These are phyloP conservation scores for Beauveria scarabaeidicola DNA, from an alignment of 2,329 filamentous ascomycete species.

Conservation along the genomic window DNA sequence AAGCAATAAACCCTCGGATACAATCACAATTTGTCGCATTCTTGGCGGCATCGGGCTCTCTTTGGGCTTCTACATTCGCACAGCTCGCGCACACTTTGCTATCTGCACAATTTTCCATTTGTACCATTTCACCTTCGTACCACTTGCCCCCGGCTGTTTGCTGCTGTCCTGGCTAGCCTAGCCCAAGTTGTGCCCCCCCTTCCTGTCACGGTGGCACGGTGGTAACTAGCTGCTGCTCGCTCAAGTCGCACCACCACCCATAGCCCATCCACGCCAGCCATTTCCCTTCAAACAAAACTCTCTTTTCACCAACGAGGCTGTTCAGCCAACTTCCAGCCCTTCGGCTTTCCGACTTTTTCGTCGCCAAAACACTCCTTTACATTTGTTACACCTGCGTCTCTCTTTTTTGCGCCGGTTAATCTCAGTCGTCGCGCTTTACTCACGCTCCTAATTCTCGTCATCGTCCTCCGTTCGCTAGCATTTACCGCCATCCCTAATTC, in stretches of 20 bases:
- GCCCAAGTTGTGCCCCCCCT: neutral
- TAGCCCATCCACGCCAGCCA: neutral
- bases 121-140: neutral
- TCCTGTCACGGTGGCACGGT: neutral
- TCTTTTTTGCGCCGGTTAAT: neutral
- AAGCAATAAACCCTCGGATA: neutral
- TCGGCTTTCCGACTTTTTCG: slow-evolving; percentile 5
- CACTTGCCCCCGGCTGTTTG: neutral
- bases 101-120: neutral
- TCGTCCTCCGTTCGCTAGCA: neutral
- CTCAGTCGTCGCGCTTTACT: neutral
- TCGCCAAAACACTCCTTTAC: slow-evolving; percentile 6
- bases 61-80: neutral
- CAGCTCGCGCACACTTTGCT: neutral
- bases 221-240: neutral
- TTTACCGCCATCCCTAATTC: neutral
- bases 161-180: neutral
- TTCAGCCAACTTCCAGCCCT: slow-evolving; percentile 6
- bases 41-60: slow-evolving; percentile 12
- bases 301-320: neutral
- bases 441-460: slow-evolving; percentile 3
- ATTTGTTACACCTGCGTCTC: neutral
- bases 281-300: slow-evolving; percentile 9
- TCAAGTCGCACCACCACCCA: neutral
- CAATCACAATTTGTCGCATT: slow-evolving; percentile 30